Base-by-base conservation (phyloP, 441 rosid species). In the Erodium texanum region DNA sequence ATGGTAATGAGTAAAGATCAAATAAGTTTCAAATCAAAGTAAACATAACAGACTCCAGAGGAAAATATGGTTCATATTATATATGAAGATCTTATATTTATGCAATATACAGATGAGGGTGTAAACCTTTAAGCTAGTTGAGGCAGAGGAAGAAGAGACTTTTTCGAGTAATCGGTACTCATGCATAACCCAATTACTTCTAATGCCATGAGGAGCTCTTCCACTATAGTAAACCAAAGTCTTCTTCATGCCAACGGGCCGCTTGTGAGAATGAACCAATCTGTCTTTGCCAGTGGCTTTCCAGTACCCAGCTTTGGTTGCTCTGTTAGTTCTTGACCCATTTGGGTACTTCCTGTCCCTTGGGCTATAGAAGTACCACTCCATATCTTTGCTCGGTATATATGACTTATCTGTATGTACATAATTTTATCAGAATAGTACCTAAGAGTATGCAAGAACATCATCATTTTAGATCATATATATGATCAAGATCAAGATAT, bases 241-340 rank as follows among this genome's bases (percentile, higher is more conserved):
- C 87, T 90, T 92, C 1, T 88, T 80, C 43, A 74, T 85, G 16
- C 89, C 93, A 3, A 75, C 76, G 64, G 77, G 66, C 5, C 78
- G 43, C 23, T 89, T 80, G 68, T 82, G 88, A 64, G 93, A 86
- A 38, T 75, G 79, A 22, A 92, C 79, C 79, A 84, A 80, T 65
- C 88, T 64, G 84, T 90, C 93, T 81, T 88, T 92, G 1, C 98
- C 97, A 0, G 96, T 90, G 62, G 98, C 98, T 74, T 92, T 75
- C 77, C 77, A 75, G 64, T 75, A 75, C 2, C 77, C 77, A 1
- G 74, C 69, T 66, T 70, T 70, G 15, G 77, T 75, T 27, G 77
- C 77, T 15, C 77, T 64, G 24, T 75, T 75, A 5, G 77, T 75
- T 62, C 77, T 34, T 7, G 74, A 75, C n/a, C 77, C 77, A n/a